phyloP scores from a whole-genome alignment of 306 rosid genomes.

The Spatholobus suberectus region DNA sequence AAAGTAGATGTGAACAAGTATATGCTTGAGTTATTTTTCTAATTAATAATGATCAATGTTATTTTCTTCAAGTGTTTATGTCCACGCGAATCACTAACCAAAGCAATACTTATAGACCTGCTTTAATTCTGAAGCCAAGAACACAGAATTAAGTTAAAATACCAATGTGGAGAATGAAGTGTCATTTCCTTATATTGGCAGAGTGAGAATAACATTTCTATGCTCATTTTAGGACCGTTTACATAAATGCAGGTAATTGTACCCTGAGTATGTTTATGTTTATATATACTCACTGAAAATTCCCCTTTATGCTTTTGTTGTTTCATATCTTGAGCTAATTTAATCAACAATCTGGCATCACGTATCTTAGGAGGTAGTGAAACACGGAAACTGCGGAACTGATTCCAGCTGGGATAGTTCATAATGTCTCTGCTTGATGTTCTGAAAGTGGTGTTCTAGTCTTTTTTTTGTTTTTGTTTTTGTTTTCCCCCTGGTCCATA shows the following conservation, averaged over 20 bases:
- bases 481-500: neutral
- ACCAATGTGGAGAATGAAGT: neutral
- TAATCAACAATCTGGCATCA: conserved; percentile 22
- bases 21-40: neutral
- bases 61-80: conserved; percentile 27
- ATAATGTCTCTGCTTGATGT: conserved; percentile 18
- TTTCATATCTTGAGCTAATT: conserved; percentile 9
- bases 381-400: neutral
- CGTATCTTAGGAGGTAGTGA: neutral
- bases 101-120: neutral
- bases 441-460: neutral
- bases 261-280: neutral
- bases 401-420: neutral
- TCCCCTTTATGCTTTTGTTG: conserved; percentile 6
- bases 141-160: neutral
- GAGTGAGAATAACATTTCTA: conserved; percentile 10
- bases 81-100: neutral
- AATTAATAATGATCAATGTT: neutral
- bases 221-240: neutral
- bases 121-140: conserved; percentile 25
- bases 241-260: neutral
- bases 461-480: neutral
- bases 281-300: neutral
- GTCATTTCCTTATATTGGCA: neutral
- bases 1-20: conserved; percentile 11